phyloP scores from a whole-genome alignment of 2,329 filamentous ascomycete genomes.

The Rugonectria rugulosa region DNA sequence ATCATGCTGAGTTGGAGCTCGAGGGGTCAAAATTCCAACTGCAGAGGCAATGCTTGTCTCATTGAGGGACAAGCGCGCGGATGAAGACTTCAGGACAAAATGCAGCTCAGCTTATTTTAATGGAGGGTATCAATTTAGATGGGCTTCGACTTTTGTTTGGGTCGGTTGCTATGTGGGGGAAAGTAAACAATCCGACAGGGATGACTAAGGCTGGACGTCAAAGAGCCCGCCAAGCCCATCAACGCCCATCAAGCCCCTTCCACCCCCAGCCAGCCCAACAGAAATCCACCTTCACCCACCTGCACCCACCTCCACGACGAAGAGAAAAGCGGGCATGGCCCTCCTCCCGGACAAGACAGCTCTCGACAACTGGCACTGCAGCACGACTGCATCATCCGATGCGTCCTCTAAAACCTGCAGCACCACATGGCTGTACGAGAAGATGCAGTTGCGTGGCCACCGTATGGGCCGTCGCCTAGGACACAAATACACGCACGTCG shows the following conservation, averaged over 20 bases:
- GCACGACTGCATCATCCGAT: slow-evolving; percentile 21
- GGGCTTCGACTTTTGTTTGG: slow-evolving; percentile 36
- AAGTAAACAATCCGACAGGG: slow-evolving; percentile 48
- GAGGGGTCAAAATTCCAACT: slow-evolving; percentile 14
- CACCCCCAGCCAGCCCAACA: slow-evolving; percentile 3
- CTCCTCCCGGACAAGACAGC: slow-evolving; percentile 30
- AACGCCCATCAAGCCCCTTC: too few relatives aligned
- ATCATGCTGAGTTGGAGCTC: slow-evolving; percentile 51
- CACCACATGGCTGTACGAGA: slow-evolving; percentile 25
- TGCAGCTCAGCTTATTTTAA: slow-evolving; percentile 9
- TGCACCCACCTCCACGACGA: too few relatives aligned
- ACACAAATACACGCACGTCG: background rate
- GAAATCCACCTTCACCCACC: background rate
- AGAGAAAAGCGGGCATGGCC: slow-evolving; percentile 14
- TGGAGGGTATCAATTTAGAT: slow-evolving; percentile 26
- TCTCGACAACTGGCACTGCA: slow-evolving; percentile 38
- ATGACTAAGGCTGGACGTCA: slow-evolving; percentile 37
- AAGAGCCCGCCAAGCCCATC: background rate
- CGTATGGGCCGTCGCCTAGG: slow-evolving; percentile 30
- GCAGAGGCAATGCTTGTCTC: slow-evolving; percentile 31
- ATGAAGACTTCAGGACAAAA: slow-evolving; percentile 20
- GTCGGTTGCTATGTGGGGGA: slow-evolving; percentile 48
- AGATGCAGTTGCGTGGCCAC: slow-evolving; percentile 9
- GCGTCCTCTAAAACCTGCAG: slow-evolving; percentile 19
- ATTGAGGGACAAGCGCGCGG: slow-evolving; percentile 21